Percentiles rank a stretch among this genome's conserved stretches.
Evolutionary conservation across 2,329 filamentous ascomycete species (phyloP).

Genomic region (Pseudogymnoascus sp.): DNA sequence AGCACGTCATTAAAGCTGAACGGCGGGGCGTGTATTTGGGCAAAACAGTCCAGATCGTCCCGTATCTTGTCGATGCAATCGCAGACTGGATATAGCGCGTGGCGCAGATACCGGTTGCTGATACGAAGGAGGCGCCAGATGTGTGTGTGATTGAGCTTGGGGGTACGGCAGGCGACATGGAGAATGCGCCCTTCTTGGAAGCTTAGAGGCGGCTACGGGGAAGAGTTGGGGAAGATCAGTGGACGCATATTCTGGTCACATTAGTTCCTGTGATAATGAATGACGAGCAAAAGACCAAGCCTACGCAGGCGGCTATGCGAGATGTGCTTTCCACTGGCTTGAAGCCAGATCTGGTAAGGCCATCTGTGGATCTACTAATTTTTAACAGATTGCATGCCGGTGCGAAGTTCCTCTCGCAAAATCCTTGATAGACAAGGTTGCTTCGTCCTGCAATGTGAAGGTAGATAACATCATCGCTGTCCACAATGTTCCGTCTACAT

Average conservation of each 20-base stretch:
- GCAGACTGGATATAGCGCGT: conserved; percentile 90
- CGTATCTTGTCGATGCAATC: conserved; percentile 87
- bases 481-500: conserved; percentile 79
- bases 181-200: conserved; percentile 81
- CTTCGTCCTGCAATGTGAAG: conserved; percentile 80
- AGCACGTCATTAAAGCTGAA: conserved; percentile 71
- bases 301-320: conserved; percentile 84
- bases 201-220: conserved; percentile 72
- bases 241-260: conserved; percentile 81
- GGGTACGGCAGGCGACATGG: conserved; percentile 66
- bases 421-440: conserved; percentile 75
- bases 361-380: conserved; percentile 14
- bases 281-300: conserved; percentile 88
- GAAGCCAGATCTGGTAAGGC: conserved; percentile 55
- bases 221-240: conserved; percentile 67
- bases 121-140: conserved; percentile 73
- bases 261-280: conserved; percentile 60
- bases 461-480: conserved; percentile 78
- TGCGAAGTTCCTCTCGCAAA: conserved; percentile 70
- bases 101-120: conserved; percentile 76
- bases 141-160: conserved; percentile 74
- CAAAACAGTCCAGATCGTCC: conserved; percentile 85
- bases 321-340: conserved; percentile 65
- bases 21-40: conserved; percentile 71
- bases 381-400: conserved; percentile 75